phyloP scores from a whole-genome alignment of 306 rosid species.

The Alnus glutinosa region DNA sequence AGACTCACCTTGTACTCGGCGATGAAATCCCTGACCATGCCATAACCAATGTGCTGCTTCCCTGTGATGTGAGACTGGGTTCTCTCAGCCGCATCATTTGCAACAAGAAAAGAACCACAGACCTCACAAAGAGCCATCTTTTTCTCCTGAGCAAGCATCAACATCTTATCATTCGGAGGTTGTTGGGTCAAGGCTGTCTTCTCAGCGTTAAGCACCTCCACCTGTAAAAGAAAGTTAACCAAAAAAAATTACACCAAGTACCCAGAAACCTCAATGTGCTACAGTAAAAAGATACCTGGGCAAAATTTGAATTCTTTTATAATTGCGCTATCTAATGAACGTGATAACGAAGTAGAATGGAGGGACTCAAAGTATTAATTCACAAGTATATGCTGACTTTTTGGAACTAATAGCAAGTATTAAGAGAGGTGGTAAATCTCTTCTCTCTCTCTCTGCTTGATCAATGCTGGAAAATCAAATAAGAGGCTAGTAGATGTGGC shows the following conservation, averaged over 20 bases:
- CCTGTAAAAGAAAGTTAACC: conserved; percentile 48
- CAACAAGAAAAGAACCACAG: conserved; percentile 98
- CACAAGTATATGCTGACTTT: background rate
- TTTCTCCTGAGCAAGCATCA: conserved; percentile 91
- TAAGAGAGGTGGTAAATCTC: background rate
- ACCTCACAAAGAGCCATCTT: conserved; percentile 98
- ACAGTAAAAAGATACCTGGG: background rate
- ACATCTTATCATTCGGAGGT: conserved; percentile 69
- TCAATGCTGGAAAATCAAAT: background rate
- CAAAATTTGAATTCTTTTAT: conserved; percentile 10
- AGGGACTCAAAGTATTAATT: background rate
- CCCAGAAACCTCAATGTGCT: background rate
- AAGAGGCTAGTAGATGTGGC: background rate
- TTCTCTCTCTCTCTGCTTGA: background rate
- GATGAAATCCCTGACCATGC: conserved; percentile 96
- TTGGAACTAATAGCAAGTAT: background rate
- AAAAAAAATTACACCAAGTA: conserved; percentile 6
- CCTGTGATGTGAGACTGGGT: conserved; percentile 95
- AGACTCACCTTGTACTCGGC: conserved; percentile 68
- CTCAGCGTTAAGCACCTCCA: conserved; percentile 84
- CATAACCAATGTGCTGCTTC: conserved; percentile 99
- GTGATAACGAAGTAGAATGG: background rate
- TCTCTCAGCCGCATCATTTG: conserved; percentile 98
- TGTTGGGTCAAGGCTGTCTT: conserved; percentile 76
- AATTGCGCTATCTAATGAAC: background rate